Evolutionary conservation across 306 rosid genomes (phyloP).

Genomic region (Trifolium pratense): DNA sequence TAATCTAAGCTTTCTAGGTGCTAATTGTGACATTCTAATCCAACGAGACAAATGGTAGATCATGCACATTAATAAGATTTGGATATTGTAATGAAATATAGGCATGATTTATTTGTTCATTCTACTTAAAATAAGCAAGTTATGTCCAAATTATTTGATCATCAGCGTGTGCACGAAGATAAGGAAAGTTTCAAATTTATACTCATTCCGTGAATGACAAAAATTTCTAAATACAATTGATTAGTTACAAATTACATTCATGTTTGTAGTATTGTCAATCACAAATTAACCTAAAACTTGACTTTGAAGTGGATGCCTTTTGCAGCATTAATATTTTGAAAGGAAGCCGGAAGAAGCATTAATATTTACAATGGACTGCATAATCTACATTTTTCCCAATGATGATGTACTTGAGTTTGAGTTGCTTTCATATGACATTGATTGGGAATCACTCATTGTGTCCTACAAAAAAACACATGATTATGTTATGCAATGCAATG

Average conservation of each 20-base stretch:
- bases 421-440: conserved; percentile 46
- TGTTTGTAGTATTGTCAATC: not conserved
- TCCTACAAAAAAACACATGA: conserved; percentile 46
- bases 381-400: conserved; percentile 1
- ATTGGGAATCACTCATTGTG: conserved; percentile 42
- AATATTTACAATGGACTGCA: not conserved
- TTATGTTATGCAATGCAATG: not conserved
- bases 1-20: too few species aligned
- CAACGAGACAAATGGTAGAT: too few species aligned
- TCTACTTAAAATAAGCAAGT: too few species aligned
- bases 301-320: not conserved
- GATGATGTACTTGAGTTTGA: conserved; percentile 53
- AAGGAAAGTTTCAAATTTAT: not conserved
- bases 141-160: too few species aligned
- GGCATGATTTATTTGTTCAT: too few species aligned
- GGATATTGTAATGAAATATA: too few species aligned
- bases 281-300: conserved; percentile 2
- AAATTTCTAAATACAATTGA: conserved; percentile 10
- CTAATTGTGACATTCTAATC: too few species aligned
- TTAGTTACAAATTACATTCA: not conserved
- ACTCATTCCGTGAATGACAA: not conserved
- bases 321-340: not conserved
- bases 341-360: conserved; percentile 9
- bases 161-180: not conserved
- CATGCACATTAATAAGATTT: too few species aligned